These are phyloP conservation scores for Pleodorina starrii DNA, from an alignment of 139 green algal genomes.

Conservation along the genomic window DNA sequence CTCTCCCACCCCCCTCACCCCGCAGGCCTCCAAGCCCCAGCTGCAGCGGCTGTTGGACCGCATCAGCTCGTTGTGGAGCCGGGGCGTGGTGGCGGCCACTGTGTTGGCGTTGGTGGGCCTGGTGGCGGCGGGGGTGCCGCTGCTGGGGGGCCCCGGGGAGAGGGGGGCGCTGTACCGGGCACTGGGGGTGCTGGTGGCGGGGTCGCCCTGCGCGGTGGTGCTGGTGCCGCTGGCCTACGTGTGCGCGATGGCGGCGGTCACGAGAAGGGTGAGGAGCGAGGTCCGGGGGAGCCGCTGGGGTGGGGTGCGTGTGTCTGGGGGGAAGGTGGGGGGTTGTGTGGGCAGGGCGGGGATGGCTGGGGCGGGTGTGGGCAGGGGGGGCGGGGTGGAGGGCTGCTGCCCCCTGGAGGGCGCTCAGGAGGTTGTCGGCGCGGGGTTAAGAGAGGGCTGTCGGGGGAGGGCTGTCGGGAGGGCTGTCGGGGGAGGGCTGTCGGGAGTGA, in stretches of 20 bases:
- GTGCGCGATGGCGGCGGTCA: slow-evolving; percentile 84
- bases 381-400: too few relatives aligned
- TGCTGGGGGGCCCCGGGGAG: slow-evolving; percentile 69
- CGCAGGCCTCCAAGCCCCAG: slow-evolving; percentile 70
- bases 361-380: not conserved
- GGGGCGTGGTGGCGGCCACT: slow-evolving; percentile 76
- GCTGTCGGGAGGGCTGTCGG: too few relatives aligned
- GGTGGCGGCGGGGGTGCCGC: slow-evolving; percentile 70
- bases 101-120: slow-evolving; percentile 65
- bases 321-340: not conserved
- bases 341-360: not conserved
- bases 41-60: slow-evolving; percentile 77
- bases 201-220: slow-evolving; percentile 90
- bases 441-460: too few relatives aligned
- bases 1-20: not conserved
- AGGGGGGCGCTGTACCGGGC: slow-evolving; percentile 88
- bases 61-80: slow-evolving; percentile 79
- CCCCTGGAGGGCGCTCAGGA: too few relatives aligned
- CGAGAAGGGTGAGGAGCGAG: slow-evolving; percentile 51
- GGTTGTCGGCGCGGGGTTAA: too few relatives aligned
- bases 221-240: slow-evolving; percentile 93
- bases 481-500: too few relatives aligned
- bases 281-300: not conserved
- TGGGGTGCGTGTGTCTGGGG: not conserved
- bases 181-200: slow-evolving; percentile 86